Base-by-base conservation (phyloP, 2,329 filamentous ascomycete genomes). In the Fusarium pininemorale region DNA sequence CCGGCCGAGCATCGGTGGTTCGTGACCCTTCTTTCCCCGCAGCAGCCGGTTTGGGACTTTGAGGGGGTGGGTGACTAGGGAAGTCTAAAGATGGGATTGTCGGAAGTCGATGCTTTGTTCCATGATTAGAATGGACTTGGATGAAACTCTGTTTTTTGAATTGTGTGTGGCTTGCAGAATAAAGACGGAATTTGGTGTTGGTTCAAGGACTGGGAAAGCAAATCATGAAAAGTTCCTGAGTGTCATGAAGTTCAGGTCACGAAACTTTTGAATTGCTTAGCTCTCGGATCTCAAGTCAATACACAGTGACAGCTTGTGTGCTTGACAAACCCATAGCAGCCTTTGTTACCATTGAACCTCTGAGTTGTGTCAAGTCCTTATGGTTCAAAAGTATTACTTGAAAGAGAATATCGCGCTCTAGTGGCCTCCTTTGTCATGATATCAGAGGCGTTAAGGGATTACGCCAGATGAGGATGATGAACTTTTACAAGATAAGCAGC, bases 41-140 rank as follows among this genome's bases (percentile, higher is more conserved):
- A 63, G 28, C 47, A n/a, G 45, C 28, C 44, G 55, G 22, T n/a
- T 47, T 24, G 12, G 18, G 24, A 47, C 4, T 47, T 47, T 22
- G 47, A 63, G 50, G 35, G 26, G 65, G 66, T 56, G 66, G 64
- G 64, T 45, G 32, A 70, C 67, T 70, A 70, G 66, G 59, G 28
- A 66, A 66, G 66, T 70, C 22, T 66, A 70, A 70, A 41, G 32
- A 66, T 48, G 66, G 48, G 38, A 41, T 56, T 70, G 56, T 24
- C 35, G 54, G 55, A 70, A 66, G 50, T 35, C 54, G 60, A 71
- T 70, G 28, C n/a, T 71, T 62, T 57, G n/a, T 54, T 59, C 66
- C 37, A 70, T 55, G 68, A 51, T 66, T 61, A 66, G 60, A 54
- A 30, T 18, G 44, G 32, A 24, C 26, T 26, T 24, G 45, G 22